Evolutionary conservation across 2,329 filamentous ascomycete genomes (phyloP).

Genomic region (Xenoacremonium recifei): DNA sequence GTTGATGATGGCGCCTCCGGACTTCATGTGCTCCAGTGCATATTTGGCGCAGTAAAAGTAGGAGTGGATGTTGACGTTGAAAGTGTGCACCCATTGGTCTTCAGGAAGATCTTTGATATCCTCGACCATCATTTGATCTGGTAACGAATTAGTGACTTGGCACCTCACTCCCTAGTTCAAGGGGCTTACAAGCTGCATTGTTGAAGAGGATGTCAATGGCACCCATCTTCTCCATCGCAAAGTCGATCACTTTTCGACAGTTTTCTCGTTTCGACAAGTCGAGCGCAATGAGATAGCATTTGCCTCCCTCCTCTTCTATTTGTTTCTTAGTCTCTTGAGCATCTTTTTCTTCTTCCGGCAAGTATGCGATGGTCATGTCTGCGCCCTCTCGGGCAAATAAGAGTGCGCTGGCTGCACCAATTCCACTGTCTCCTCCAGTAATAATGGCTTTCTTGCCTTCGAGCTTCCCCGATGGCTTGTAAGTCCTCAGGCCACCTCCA

Average conservation of each 20-base stretch:
- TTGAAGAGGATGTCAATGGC: conserved; percentile 73
- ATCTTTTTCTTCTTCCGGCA: conserved; percentile 73
- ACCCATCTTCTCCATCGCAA: conserved; percentile 64
- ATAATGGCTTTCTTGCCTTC: conserved; percentile 74
- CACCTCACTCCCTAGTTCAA: neutral
- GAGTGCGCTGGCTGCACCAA: conserved; percentile 72
- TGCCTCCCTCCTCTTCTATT: conserved; percentile 65
- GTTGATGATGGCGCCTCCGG: conserved; percentile 79
- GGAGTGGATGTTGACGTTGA: conserved; percentile 80
- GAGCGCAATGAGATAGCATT: conserved; percentile 61
- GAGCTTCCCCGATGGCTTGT: conserved; percentile 75
- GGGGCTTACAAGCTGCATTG: conserved; percentile 68
- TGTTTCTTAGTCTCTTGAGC: conserved; percentile 70
- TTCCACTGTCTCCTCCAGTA: conserved; percentile 78
- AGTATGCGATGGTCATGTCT: conserved; percentile 69
- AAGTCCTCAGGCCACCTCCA: conserved; percentile 66
- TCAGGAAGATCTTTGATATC: conserved; percentile 71
- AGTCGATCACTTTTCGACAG: conserved; percentile 68
- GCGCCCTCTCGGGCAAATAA: conserved; percentile 82
- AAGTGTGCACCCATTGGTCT: conserved; percentile 77
- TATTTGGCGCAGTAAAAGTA: conserved; percentile 83
- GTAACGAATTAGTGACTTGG: neutral
- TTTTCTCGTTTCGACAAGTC: conserved; percentile 66
- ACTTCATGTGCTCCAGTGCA: conserved; percentile 68
- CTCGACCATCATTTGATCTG: conserved; percentile 60